These are phyloP conservation scores for Vickermania ingenoplastis DNA, from an alignment of 208 protist species.

Conservation along the genomic window DNA sequence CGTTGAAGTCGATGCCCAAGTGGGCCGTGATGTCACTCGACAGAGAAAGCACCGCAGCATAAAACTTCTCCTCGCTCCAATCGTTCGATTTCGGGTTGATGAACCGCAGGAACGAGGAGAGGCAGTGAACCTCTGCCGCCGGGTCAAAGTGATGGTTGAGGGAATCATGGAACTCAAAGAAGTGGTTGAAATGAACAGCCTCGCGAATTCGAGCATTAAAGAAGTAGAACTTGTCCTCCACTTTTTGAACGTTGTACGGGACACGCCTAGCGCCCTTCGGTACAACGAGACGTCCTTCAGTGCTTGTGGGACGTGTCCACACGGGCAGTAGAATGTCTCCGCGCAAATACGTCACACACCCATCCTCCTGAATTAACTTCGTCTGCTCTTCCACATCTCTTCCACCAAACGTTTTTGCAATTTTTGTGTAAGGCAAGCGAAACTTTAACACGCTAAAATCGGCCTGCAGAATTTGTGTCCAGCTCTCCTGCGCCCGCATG, in stretches of 20 bases:
- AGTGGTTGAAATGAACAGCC: conserved; percentile 86
- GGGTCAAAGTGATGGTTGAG: conserved; percentile 94
- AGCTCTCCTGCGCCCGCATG: conserved; percentile 89
- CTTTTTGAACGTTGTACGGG: conserved; percentile 59
- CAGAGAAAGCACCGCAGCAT: conserved; percentile 44
- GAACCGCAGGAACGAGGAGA: conserved; percentile 65
- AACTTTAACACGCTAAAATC: conserved; percentile 93
- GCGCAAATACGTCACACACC: conserved; percentile 77
- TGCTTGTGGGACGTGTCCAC: conserved; percentile 93
- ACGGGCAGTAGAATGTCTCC: conserved; percentile 90
- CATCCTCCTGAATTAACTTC: conserved; percentile 51
- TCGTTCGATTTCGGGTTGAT: conserved; percentile 35
- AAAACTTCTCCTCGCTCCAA: conserved; percentile 20
- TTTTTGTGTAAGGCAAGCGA: conserved; percentile 88
- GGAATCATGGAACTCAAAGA: conserved; percentile 33
- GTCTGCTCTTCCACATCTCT: conserved; percentile 22
- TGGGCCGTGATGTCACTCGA: conserved; percentile 53
- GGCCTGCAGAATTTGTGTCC: conserved; percentile 86
- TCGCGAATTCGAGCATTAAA: conserved; percentile 91
- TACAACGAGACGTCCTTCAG: conserved; percentile 90
- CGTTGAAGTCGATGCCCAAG: conserved; percentile 56
- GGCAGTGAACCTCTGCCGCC: conserved; percentile 82
- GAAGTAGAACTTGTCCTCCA: conserved; percentile 94
- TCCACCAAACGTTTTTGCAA: conserved; percentile 35
- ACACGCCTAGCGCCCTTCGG: conserved; percentile 50